Percentiles rank a stretch among this genome's conserved stretches.
phyloP scores from a whole-genome alignment of 805 yeast genomes.

The Starmerella asiatica region DNA sequence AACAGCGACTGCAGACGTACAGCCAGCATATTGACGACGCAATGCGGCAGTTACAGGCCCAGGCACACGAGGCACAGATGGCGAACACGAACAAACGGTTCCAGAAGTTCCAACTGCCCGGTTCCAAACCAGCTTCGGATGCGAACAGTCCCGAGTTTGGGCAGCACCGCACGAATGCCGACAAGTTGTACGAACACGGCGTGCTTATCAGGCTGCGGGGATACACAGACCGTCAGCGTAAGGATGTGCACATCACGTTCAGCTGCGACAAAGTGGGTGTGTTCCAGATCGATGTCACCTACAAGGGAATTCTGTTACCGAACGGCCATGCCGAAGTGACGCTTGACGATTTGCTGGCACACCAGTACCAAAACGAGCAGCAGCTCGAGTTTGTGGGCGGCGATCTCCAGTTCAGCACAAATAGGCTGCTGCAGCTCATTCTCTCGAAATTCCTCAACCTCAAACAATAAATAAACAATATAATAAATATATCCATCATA shows the following conservation, averaged over 20 bases:
- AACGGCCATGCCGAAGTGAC: slow-evolving; percentile 41
- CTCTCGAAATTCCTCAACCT: slow-evolving; percentile 52
- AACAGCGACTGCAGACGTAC: slow-evolving; percentile 32
- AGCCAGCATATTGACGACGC: slow-evolving; percentile 39
- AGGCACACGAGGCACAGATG: slow-evolving; percentile 24
- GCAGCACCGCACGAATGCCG: slow-evolving; percentile 60
- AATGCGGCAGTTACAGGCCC: slow-evolving; percentile 36
- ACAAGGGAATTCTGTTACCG: slow-evolving; percentile 46
- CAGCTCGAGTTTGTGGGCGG: slow-evolving; percentile 49
- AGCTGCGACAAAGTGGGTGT: slow-evolving; percentile 61
- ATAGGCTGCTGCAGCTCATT: slow-evolving; percentile 52
- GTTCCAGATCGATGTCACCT: slow-evolving; percentile 62
- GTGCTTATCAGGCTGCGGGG: slow-evolving; percentile 51
- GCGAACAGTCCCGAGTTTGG: slow-evolving; percentile 47
- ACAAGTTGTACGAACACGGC: slow-evolving; percentile 59
- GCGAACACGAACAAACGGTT: slow-evolving; percentile 16
- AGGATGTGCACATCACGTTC: slow-evolving; percentile 60
- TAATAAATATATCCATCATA: slow-evolving; percentile 10
- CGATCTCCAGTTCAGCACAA: slow-evolving; percentile 55
- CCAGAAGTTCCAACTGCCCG: slow-evolving; percentile 28
- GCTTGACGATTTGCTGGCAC: slow-evolving; percentile 55
- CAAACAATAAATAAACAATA: not conserved
- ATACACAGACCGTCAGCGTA: slow-evolving; percentile 34
- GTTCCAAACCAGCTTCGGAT: slow-evolving; percentile 5
- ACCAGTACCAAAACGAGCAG: slow-evolving; percentile 56